Base-by-base conservation (phyloP, 805 yeast genomes). In the Tetrapisispora iriomotensis region DNA sequence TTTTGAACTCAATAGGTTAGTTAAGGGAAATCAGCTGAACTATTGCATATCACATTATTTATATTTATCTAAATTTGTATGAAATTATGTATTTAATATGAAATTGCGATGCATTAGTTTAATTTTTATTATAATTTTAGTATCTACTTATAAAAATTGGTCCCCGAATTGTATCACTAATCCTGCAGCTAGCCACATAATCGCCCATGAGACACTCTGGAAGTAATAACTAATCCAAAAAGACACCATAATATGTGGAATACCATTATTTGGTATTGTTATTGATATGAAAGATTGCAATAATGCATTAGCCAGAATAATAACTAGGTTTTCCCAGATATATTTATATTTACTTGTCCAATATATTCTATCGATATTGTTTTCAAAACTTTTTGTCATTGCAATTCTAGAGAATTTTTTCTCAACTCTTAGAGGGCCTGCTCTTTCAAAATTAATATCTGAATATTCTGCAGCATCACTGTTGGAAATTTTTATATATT, bases 351-450 rank as follows among this genome's bases (percentile, higher is more conserved):
- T 58, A 6, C 56, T 48, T 7, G 34, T 37, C 45, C 54, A 49
- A 25, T 59, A 40, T 20, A 61, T 49, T 23, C 46, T 45, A 6
- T 61, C 49, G 43, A 69, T 60, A 18, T 54, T 56, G 21, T 54
- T 51, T 43, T 66, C 68, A 41, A 68, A 62, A 1, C 50, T 44
- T 34, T 49, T 44, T 2, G 69, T 62, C 68, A 69, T 65, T 3
- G 66, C 69, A 9, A 50, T 48, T 29, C 64, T 53, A 2, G 72
- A 59, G 42, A 65, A 69, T 9, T 48, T 48, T 23, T 53, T 42
- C 29, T 51, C 42, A 2, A 64, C 49, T 45, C 64, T 59, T 13
- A 29, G 43, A 10, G 51, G 45, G 6, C 69, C 69, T 45, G 58
- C 63, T 9, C 25, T 28, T 6, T 32, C n/a, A 27, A 58, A 53